Base-by-base conservation (phyloP, 2,329 filamentous ascomycete genomes). In the Chaetothyriales sp. region DNA sequence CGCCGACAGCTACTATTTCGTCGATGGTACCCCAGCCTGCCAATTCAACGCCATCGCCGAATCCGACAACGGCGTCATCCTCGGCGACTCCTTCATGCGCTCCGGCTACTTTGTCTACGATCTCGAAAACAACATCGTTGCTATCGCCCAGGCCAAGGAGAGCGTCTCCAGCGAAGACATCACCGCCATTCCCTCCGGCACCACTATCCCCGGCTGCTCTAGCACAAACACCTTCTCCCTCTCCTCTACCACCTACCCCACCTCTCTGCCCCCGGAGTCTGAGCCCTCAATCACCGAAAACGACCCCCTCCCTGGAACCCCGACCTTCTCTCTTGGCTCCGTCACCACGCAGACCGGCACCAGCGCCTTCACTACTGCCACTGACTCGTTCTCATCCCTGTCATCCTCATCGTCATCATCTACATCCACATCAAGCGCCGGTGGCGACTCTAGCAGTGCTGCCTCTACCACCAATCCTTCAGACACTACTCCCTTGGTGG, bases 21-120 rank as follows among this genome's bases (percentile, higher is more conserved):
- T 51, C 8, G 62, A 69, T 47, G 65, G 65, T n/a, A 62, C 63
- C 19, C 56, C 58, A 10, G 65, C 67, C 19, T 73, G 70, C 55
- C 53, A 67, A 19, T 71, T 73, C 51, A 74, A 75, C 22, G 74
- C 82, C 58, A 67, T 65, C 4, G 73, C 74, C 0, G 68, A 75
- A 0, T 64, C 62, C 1, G 72, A 70, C 43, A 66, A 66, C 56
- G 70, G 73, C 25, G 71, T 69, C 19, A 77, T 86, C 2, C 69
- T 88, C 18, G 85, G 85, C n/a, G 84, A 88, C 62, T 85, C 83
- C 0, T 88, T 89, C 64, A 69, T 89, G 51, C 74, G 85, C 44
- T 83, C 80, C 37, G 83, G 83, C 0, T 88, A 88, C 59, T 75
- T 86, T n/a, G 84, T 89, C 9, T 88, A 85, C 63, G 83, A 88